phyloP scores from a whole-genome alignment of 345 rosid species.

The Acer negundo region DNA sequence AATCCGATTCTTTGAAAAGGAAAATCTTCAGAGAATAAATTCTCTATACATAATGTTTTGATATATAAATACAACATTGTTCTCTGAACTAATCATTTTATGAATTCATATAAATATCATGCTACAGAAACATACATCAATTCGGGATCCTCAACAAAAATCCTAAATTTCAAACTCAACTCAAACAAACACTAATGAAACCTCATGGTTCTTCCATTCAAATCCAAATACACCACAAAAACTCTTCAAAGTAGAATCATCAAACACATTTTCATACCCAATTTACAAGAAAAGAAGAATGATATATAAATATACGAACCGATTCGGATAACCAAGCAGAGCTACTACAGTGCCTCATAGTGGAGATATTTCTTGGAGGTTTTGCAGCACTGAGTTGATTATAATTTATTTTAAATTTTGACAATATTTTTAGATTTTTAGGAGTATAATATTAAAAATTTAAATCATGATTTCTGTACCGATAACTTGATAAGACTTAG shows the following conservation, averaged over 20 bases:
- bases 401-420: no score
- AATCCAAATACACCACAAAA: no score
- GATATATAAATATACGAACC: neutral
- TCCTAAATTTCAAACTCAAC: neutral
- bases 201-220: no score
- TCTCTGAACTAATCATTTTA: no score
- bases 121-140: neutral
- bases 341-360: constrained; percentile 1
- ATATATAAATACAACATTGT: neutral
- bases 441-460: no score
- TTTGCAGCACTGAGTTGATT: neutral
- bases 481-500: no score
- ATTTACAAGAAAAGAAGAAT: neutral
- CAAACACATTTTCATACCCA: neutral
- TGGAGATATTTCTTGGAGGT: neutral
- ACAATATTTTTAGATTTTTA: no score
- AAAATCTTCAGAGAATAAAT: no score
- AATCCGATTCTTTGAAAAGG: no score
- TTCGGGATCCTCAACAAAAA: neutral
- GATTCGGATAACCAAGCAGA: neutral
- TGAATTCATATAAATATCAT: neutral
- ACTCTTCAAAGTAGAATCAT: no score
- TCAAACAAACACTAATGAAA: neutral
- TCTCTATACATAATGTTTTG: no score
- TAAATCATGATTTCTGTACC: no score